These are phyloP conservation scores for Entomortierella chlamydospora DNA, from an alignment of 192 early-diverging fungal species.

Conservation along the genomic window DNA sequence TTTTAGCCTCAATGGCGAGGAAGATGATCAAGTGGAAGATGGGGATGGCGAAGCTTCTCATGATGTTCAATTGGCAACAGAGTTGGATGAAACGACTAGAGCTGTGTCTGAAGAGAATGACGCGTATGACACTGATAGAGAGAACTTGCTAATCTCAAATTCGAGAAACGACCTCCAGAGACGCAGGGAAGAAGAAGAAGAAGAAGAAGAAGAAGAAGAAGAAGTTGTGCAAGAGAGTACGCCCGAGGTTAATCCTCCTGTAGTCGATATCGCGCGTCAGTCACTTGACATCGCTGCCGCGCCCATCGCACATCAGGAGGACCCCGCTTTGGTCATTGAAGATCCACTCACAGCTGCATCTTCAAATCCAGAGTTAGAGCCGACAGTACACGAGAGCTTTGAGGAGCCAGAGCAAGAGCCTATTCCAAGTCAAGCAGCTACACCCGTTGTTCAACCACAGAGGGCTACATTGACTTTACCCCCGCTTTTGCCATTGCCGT, in stretches of 20 bases:
- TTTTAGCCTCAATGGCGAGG: slow-evolving; percentile 16
- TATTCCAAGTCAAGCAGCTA: background rate
- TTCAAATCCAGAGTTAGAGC: background rate
- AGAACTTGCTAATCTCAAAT: too few relatives aligned
- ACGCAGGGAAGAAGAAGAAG: background rate
- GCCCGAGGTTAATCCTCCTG: background rate
- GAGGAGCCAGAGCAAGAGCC: background rate
- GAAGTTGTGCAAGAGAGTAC: background rate
- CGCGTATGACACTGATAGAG: too few relatives aligned
- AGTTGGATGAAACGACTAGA: background rate
- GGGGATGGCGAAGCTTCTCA: too few relatives aligned
- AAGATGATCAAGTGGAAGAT: slow-evolving; percentile 14
- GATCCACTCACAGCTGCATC: slow-evolving; percentile 8
- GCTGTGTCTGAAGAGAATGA: too few relatives aligned
- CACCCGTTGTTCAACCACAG: slow-evolving; percentile 9
- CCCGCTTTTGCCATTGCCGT: slow-evolving; percentile 29
- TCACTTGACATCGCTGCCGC: background rate
- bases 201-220: background rate
- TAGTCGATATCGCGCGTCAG: background rate
- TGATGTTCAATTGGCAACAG: background rate
- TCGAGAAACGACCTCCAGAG: too few relatives aligned
- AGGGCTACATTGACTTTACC: slow-evolving; percentile 23
- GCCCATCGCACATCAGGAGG: background rate
- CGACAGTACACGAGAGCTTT: background rate
- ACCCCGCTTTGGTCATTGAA: background rate